These are phyloP conservation scores for Solanum pinnatisectum DNA, from an alignment of 257 asterid genomes.

Conservation along the genomic window DNA sequence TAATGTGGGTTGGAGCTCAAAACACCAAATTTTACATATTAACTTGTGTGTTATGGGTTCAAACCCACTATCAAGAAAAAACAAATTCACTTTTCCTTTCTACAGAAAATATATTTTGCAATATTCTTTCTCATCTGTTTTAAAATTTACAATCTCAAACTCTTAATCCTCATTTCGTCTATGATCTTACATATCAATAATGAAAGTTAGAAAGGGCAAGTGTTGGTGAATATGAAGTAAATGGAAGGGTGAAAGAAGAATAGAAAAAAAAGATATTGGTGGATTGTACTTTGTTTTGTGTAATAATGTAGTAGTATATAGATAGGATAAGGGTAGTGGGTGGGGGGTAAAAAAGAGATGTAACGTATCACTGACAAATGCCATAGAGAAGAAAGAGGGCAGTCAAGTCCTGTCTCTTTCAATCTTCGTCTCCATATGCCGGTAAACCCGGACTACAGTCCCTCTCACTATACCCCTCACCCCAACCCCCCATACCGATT, in stretches of 20 bases:
- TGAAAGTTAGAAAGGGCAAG: background rate
- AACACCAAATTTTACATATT: too few species aligned
- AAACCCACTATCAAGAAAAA: too few species aligned
- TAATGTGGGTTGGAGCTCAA: too few species aligned
- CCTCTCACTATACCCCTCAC: conserved; percentile 8
- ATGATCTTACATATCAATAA: too few species aligned
- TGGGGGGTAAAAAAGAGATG: conserved; percentile 39
- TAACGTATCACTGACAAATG: conserved; percentile 80
- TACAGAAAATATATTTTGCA: too few species aligned
- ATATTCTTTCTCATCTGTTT: fast-evolving
- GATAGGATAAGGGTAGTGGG: background rate
- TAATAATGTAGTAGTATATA: background rate
- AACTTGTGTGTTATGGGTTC: too few species aligned
- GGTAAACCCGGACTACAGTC: conserved; percentile 91
- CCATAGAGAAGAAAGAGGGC: conserved; percentile 6
- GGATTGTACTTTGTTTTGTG: background rate
- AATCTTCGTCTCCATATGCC: conserved; percentile 70
- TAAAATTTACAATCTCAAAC: too few species aligned
- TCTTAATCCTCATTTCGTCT: fast-evolving
- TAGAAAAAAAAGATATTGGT: background rate
- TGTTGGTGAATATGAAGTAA: background rate
- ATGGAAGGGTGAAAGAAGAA: background rate
- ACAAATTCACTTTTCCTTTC: too few species aligned
- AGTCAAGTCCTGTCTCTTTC: conserved; percentile 64
- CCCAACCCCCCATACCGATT: background rate